A percentile compares a stretch with the other conserved stretches of the same genome.
Evolutionary conservation across 257 asterid genomes (phyloP).

Genomic region (Ocimum tenuiflorum): DNA sequence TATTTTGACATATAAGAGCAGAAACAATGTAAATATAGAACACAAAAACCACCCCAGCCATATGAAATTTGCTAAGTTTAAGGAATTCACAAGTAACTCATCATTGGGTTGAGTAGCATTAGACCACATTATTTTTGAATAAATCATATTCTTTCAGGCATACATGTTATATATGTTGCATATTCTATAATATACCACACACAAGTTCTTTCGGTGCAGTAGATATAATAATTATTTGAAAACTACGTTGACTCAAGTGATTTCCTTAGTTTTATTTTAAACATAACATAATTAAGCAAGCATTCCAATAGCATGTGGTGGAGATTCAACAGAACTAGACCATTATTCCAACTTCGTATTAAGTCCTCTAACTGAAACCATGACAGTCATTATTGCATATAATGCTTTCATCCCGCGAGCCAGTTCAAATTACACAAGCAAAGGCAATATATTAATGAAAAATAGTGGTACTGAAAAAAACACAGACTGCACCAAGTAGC

Average conservation of each 20-base stretch:
- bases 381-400: background rate
- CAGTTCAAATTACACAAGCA: background rate
- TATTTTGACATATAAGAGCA: background rate
- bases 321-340: background rate
- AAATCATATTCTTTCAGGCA: too few relatives aligned
- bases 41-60: background rate
- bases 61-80: background rate
- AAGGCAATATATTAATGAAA: background rate
- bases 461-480: background rate
- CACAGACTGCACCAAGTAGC: too few relatives aligned
- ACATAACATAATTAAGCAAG: background rate
- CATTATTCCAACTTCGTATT: background rate
- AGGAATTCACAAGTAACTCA: too few relatives aligned
- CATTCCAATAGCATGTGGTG: background rate
- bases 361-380: background rate
- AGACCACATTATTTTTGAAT: too few relatives aligned
- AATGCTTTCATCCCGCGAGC: background rate
- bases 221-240: too few relatives aligned
- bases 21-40: background rate
- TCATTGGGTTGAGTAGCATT: too few relatives aligned
- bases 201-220: too few relatives aligned
- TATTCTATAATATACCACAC: too few relatives aligned
- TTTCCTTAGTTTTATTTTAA: background rate
- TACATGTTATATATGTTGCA: too few relatives aligned
- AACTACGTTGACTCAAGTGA: background rate